Percentiles rank a stretch among this genome's conserved stretches.
phyloP scores from a whole-genome alignment of 345 rosid genomes.

The Dovyalis caffra region DNA sequence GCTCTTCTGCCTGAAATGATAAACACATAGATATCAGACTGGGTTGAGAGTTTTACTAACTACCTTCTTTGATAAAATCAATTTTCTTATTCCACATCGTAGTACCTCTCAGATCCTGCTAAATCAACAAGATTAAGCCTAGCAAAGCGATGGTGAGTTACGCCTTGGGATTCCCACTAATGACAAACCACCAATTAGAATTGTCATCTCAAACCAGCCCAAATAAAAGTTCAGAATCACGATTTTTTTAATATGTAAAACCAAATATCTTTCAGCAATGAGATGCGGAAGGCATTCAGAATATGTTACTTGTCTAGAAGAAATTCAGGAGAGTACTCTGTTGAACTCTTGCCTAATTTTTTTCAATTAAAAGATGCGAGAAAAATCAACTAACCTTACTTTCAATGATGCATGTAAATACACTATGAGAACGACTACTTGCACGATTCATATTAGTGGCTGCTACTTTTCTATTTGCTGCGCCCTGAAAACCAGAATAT shows the following conservation, averaged over 20 bases:
- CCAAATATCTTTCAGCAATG: neutral
- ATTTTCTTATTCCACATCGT: neutral
- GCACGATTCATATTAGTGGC: slow-evolving; percentile 97
- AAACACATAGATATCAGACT: neutral
- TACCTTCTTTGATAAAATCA: neutral
- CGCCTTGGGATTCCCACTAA: slow-evolving; percentile 98
- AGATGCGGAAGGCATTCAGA: neutral
- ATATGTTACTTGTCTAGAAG: neutral
- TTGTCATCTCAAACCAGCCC: neutral
- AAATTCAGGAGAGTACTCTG: neutral
- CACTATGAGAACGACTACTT: slow-evolving; percentile 99
- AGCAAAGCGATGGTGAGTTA: slow-evolving; percentile 94
- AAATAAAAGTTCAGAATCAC: neutral
- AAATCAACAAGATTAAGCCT: slow-evolving; percentile 95
- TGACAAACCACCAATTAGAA: slow-evolving; percentile 20
- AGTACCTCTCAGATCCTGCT: slow-evolving; percentile 98
- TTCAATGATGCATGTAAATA: slow-evolving; percentile 90
- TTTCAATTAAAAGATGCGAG: neutral
- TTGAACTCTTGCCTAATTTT: neutral
- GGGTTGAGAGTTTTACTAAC: neutral
- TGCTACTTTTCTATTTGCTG: slow-evolving; percentile 96
- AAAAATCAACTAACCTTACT: slow-evolving; percentile 59
- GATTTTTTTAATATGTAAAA: neutral
- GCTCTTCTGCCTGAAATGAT: slow-evolving; percentile 72
- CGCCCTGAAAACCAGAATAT: slow-evolving; percentile 55